Conservation (phyloP, 2,329 filamentous ascomycete species). For the Elsinoe perseae region DNA sequence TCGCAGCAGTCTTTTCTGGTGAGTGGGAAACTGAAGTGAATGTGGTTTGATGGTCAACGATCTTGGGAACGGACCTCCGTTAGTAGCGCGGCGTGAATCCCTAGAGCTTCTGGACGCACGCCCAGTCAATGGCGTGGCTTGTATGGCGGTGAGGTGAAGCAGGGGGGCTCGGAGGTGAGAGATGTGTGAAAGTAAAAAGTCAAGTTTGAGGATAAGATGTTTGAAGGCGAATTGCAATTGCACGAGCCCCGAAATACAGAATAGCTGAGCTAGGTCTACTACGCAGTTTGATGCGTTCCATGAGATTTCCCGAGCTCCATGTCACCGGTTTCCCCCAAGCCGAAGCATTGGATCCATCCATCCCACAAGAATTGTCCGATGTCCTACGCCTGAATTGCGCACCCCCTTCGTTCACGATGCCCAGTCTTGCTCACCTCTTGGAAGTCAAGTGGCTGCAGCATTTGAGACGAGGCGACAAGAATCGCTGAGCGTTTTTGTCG, state of each 20-base stretch:
- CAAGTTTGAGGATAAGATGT: neutral
- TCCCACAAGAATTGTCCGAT: conserved; percentile 3
- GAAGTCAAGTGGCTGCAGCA: neutral
- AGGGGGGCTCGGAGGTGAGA: neutral
- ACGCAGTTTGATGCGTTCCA: neutral
- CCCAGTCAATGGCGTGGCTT: neutral
- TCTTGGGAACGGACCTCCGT: conserved; percentile 11
- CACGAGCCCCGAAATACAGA: neutral
- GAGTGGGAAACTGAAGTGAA: conserved; percentile 1
- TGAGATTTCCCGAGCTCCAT: conserved; percentile 4
- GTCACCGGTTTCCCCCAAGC: conserved; percentile 4
- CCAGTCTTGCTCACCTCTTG: conserved; percentile 3
- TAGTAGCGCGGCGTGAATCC: conserved; percentile 3
- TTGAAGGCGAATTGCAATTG: neutral
- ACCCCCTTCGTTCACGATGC: neutral
- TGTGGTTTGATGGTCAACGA: conserved; percentile 9
- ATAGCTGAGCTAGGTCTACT: neutral
- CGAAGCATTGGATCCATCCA: conserved; percentile 8
- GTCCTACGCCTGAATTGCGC: neutral
- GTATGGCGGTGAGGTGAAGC: neutral
- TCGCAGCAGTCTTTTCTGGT: neutral
- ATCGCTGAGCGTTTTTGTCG: neutral
- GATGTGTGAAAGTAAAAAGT: neutral
- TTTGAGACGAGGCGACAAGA: conserved; percentile 3
- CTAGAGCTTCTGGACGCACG: neutral